Evolutionary conservation across 768 basidiomycete genomes (phyloP).

Genomic region (Trametes cinnabarina): DNA sequence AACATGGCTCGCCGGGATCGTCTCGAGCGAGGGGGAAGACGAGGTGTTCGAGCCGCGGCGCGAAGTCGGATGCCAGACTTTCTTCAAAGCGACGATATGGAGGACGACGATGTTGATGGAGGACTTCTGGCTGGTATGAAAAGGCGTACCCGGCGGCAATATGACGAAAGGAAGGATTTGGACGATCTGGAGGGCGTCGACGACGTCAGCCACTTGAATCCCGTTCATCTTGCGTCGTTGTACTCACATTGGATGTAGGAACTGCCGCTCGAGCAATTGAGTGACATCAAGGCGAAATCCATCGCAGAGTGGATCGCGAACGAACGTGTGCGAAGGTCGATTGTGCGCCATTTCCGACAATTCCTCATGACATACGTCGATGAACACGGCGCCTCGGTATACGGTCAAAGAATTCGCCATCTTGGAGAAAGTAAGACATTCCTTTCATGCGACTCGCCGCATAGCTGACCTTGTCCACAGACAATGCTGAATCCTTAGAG

Average conservation of each 20-base stretch:
- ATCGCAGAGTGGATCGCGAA: conserved; percentile 98
- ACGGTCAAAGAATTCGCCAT: conserved; percentile 89
- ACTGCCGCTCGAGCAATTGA: conserved; percentile 90
- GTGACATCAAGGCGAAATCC: conserved; percentile 96
- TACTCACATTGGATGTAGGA: conserved; percentile 52
- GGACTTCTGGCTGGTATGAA: conserved; percentile 71
- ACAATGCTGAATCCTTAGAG: conserved; percentile 95
- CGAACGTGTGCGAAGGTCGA: conserved; percentile 85
- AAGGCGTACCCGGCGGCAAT: conserved; percentile 80
- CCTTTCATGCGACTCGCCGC: background rate
- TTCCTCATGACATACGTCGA: conserved; percentile 97
- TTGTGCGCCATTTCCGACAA: conserved; percentile 88
- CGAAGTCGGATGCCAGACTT: conserved; percentile 86
- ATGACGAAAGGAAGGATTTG: conserved; percentile 87
- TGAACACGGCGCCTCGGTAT: conserved; percentile 86
- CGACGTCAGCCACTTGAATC: conserved; percentile 55
- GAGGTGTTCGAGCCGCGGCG: conserved; percentile 71
- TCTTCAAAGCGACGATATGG: conserved; percentile 80
- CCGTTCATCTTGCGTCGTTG: background rate
- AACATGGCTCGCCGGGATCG: conserved; percentile 90
- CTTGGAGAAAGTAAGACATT: conserved; percentile 83
- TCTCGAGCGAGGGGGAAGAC: conserved; percentile 59
- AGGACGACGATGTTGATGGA: conserved; percentile 61
- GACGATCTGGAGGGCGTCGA: conserved; percentile 91
- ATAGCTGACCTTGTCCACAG: conserved; percentile 40